phyloP scores from a whole-genome alignment of 768 basidiomycete genomes.

The Lactifluus rugatus region DNA sequence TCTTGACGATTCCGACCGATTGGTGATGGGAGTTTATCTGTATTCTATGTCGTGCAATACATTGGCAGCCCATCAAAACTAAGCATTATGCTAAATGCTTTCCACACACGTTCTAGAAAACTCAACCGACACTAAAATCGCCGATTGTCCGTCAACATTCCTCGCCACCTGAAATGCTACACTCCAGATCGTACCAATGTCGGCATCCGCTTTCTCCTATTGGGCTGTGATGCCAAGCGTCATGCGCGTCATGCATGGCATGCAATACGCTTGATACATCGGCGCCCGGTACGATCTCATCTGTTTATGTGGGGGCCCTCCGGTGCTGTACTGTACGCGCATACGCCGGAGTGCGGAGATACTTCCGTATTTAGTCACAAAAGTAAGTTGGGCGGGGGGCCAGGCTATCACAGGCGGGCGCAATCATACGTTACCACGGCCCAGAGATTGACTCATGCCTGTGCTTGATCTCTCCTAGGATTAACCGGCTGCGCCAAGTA shows the following conservation, averaged over 20 bases:
- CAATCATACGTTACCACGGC: background rate
- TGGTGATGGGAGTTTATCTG: slow-evolving; percentile 9
- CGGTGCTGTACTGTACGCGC: background rate
- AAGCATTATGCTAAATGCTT: background rate
- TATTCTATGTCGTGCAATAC: background rate
- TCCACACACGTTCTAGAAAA: background rate
- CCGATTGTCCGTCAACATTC: background rate
- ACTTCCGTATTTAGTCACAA: slow-evolving; percentile 2
- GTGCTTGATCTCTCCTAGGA: slow-evolving; percentile 6
- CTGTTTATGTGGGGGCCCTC: background rate
- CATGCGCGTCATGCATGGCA: background rate
- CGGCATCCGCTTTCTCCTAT: background rate
- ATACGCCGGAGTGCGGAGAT: background rate
- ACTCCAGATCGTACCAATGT: background rate
- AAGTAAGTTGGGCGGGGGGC: background rate
- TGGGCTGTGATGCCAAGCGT: no score
- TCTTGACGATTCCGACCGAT: slow-evolving; percentile 11
- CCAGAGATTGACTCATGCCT: slow-evolving; percentile 8
- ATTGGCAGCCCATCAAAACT: background rate
- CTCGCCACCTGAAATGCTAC: background rate
- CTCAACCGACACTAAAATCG: background rate
- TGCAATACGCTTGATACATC: background rate
- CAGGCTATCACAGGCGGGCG: background rate
- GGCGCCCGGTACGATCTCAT: background rate
- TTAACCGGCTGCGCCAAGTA: background rate